Conservation (phyloP, 1,139 yeast species). For the Yamadazyma songkhlaensis region DNA sequence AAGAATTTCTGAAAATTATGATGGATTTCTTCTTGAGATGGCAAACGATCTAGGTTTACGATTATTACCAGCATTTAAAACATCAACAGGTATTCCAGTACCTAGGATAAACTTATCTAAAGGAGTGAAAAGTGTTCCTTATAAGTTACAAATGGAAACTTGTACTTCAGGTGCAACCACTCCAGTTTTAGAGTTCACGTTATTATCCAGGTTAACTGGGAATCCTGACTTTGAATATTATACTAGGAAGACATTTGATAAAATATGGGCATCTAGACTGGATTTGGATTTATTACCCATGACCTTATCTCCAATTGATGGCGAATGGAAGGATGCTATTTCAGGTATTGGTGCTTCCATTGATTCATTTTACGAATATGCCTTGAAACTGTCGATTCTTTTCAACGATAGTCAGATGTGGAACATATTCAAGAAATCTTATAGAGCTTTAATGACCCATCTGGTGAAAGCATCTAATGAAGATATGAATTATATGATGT, state of each 20-base stretch:
- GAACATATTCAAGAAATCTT: slow-evolving; percentile 58
- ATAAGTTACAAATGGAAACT: slow-evolving; percentile 53
- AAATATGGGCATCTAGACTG: slow-evolving; percentile 68
- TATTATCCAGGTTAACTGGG: slow-evolving; percentile 69
- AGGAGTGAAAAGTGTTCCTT: slow-evolving; percentile 49
- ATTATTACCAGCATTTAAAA: slow-evolving; percentile 63
- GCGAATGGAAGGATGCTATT: slow-evolving; percentile 55
- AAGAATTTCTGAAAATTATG: slow-evolving; percentile 39
- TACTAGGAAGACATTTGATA: slow-evolving; percentile 62
- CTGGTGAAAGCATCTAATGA: slow-evolving; percentile 36
- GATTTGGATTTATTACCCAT: slow-evolving; percentile 68
- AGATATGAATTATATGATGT: slow-evolving; percentile 53
- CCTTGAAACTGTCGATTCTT: slow-evolving; percentile 70
- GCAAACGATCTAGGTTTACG: slow-evolving; percentile 74
- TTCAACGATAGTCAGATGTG: slow-evolving; percentile 65
- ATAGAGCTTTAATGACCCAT: slow-evolving; percentile 52
- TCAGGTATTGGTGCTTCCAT: slow-evolving; percentile 90
- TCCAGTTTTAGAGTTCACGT: slow-evolving; percentile 73
- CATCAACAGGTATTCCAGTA: slow-evolving; percentile 60
- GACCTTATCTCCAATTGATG: slow-evolving; percentile 64
- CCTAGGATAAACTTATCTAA: slow-evolving; percentile 65
- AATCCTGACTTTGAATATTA: slow-evolving; percentile 67
- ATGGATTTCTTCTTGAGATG: slow-evolving; percentile 64
- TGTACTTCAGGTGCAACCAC: slow-evolving; percentile 88
- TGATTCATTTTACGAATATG: slow-evolving; percentile 92